phyloP scores from a whole-genome alignment of 2,329 filamentous ascomycete genomes.

The Alternaria triticimaculans region DNA sequence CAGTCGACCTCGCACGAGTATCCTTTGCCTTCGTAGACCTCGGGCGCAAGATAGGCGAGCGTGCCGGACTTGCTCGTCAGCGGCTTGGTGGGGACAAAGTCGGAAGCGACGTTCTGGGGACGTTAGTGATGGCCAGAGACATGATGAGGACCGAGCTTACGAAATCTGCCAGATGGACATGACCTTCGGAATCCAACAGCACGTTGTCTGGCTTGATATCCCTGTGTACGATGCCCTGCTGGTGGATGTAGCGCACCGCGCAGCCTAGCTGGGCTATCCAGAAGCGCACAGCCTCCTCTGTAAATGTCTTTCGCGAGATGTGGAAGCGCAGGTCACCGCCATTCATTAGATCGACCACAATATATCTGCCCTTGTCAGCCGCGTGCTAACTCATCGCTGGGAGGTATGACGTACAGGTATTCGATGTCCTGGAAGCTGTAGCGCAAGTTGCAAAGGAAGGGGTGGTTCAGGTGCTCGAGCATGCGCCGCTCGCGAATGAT shows the following conservation, averaged over 20 bases:
- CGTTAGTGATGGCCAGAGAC: conserved; percentile 45
- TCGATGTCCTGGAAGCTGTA: conserved; percentile 99
- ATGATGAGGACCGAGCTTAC: conserved; percentile 60
- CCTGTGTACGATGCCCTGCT: conserved; percentile 52
- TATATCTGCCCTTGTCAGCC: conserved; percentile 64
- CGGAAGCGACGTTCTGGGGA: conserved; percentile 89
- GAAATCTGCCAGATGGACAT: conserved; percentile 98
- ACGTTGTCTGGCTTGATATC: conserved; percentile 54
- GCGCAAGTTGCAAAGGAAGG: conserved; percentile 96
- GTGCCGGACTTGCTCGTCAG: conserved; percentile 97
- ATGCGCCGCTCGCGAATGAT: conserved; percentile 97
- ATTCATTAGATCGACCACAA: conserved; percentile 98
- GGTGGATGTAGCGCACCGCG: conserved; percentile 68
- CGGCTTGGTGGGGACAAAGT: conserved; percentile 80
- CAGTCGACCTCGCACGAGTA: conserved; percentile 93
- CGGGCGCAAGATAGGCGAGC: conserved; percentile 91
- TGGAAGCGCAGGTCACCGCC: conserved; percentile 96
- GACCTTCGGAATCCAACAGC: conserved; percentile 56
- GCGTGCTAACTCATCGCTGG: not conserved
- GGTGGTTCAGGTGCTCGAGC: conserved; percentile 97
- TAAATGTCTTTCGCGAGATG: conserved; percentile 97
- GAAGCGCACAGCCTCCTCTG: conserved; percentile 93
- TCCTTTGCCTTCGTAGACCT: conserved; percentile 89
- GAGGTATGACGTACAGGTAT: conserved; percentile 76
- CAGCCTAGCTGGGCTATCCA: conserved; percentile 96